Base-by-base conservation (phyloP, 805 yeast species). In the Metschnikowia henanensis region DNA sequence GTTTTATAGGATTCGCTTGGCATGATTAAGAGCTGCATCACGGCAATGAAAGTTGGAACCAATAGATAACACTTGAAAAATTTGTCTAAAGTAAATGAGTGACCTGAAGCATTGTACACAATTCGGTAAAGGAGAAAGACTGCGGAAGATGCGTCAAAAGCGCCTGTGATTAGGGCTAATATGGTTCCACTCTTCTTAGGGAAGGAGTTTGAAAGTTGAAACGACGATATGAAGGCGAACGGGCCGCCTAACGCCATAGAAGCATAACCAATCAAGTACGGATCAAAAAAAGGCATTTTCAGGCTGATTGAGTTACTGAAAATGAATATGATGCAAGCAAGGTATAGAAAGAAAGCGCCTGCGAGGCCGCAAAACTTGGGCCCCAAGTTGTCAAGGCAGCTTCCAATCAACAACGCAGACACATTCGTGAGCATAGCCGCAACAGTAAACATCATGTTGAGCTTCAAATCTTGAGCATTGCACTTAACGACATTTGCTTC, bases 171-270 rank as follows among this genome's bases (percentile, higher is more conserved):
- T 33, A 78, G 61, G 18, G 82, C 82, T 52, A 78, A 64, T 17
- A 78, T 67, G 12, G 75, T 60, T 6, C 83, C 83, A 16, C 79
- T 73, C 39, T 69, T 70, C 38, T 68, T 64, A 2, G 83, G 83
- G 59, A 78, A 78, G 3, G 82, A 68, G 53, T 78, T 78, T 19
- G 82, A 76, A 45, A 78, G 66, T 58, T 78, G 83, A 62, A 78
- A 78, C 6, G 77, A 72, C 7, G 82, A 76, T 50, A 78, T 78
- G 58, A 62, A 78, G 1, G 77, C 70, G 60, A 78, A 77, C 15
- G 83, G 82, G 4, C 83, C 83, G 26, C 82, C 83, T 43, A 78
- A 65, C 1, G 83, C 80, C 77, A 78, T 66, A 6, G 65, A 62
- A 1, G 75, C 70, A 52, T 76, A 78, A 7, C 82, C 83, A 35